These are phyloP conservation scores for Verticillium alfalfae DNA, from an alignment of 2,329 filamentous ascomycete genomes.

Conservation along the genomic window DNA sequence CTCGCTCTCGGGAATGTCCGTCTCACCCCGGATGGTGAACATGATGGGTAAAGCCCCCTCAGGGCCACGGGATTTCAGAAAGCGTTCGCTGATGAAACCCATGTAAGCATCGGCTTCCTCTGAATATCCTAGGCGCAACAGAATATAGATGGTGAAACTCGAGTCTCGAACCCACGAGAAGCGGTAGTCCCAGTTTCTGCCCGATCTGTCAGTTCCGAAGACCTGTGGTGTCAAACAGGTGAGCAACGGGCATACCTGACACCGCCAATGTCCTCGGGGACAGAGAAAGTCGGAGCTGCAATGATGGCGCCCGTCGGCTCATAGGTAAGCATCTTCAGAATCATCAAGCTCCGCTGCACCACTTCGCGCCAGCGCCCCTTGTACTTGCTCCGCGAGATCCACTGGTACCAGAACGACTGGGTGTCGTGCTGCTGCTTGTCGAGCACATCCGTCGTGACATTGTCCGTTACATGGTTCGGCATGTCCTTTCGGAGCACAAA, in stretches of 20 bases:
- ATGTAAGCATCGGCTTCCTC: constrained; percentile 75
- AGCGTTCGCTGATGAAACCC: constrained; percentile 68
- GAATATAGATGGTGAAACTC: constrained; percentile 72
- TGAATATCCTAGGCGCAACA: constrained; percentile 69
- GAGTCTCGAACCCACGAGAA: constrained; percentile 75
- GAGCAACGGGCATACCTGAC: constrained; percentile 26
- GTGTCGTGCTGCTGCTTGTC: constrained; percentile 63
- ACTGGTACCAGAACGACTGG: constrained; percentile 67
- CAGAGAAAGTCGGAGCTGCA: constrained; percentile 70
- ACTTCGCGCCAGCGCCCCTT: constrained; percentile 69
- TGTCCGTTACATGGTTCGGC: constrained; percentile 48
- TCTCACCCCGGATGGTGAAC: constrained; percentile 73
- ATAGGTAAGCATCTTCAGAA: constrained; percentile 71
- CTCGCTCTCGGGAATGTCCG: constrained; percentile 66
- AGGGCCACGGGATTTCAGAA: constrained; percentile 53
- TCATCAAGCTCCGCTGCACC: constrained; percentile 64
- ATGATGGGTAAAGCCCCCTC: constrained; percentile 69
- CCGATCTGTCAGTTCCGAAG: background rate
- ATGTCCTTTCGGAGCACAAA: constrained; percentile 63
- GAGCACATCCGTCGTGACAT: constrained; percentile 53
- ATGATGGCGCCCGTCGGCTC: constrained; percentile 75
- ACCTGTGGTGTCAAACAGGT: background rate
- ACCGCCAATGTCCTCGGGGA: constrained; percentile 70
- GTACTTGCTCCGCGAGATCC: constrained; percentile 66
- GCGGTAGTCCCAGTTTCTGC: constrained; percentile 65